Base-by-base conservation (phyloP, 2,329 filamentous ascomycete genomes). In the Colletotrichum sp. region DNA sequence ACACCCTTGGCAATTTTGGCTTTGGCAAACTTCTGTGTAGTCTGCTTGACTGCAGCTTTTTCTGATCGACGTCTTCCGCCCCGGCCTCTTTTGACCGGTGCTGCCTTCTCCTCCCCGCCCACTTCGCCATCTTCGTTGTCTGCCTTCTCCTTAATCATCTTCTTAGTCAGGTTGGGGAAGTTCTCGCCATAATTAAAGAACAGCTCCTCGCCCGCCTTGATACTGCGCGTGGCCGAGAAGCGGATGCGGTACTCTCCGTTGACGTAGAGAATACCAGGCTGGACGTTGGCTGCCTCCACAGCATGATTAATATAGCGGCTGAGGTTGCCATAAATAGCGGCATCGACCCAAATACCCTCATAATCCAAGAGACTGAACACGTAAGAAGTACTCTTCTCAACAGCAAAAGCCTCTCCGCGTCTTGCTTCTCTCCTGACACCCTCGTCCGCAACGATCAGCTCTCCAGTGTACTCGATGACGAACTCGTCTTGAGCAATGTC, bases 231-330 rank as follows among this genome's bases (percentile, higher is more conserved):
- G 0, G 94, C 94, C 62, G 90, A 92, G 79, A 97, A 94, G 59
- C 92, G 94, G 81, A 97, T 95, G 16, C 95, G 91, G 78, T 93
- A 93, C 76, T 94, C 92, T 28, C 93, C 93, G 79, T 95, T 95
- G 73, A 95, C 94, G 66, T 95, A 91, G 18, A 94, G 83, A 69
- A 95, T 93, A 73, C 90, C 90, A 3, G 94, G 90, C 18, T 86
- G 89, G 74, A 92, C 90, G 77, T 92, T 91, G 75, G 88, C 85
- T 59, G 83, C 82, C 63, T 88, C 86, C 2, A 88, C 88, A 16
- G 94, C 92, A 79, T 96, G 94, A 82, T 97, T 97, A 82, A 97
- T 95, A 84, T 96, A 97, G 5, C 95, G 92, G 62, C 94, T 93
- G 77, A 96, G 92, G 81, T 96, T 97, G 65, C 95, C 95, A 77